phyloP scores from a whole-genome alignment of 805 yeast species.

The Wickerhamiella occidentalis region DNA sequence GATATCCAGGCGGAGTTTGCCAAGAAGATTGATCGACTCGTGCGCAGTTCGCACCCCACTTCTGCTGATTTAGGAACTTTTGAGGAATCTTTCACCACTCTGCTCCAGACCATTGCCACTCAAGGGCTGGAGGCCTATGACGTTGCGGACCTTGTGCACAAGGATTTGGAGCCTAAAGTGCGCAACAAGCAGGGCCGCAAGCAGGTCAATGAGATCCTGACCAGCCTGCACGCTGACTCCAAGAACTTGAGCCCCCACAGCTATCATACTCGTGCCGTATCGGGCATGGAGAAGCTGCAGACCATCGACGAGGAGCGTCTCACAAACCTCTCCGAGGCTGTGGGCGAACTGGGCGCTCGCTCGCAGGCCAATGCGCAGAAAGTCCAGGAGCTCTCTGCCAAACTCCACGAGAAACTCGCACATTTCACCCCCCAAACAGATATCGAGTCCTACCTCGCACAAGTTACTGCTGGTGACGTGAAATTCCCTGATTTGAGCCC shows the following conservation, averaged over 20 bases:
- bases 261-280: constrained; percentile 4
- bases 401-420: constrained; percentile 51
- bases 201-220: background rate
- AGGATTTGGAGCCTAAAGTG: constrained; percentile 5
- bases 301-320: constrained; percentile 35
- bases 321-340: constrained; percentile 48
- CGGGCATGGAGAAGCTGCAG: constrained; percentile 44
- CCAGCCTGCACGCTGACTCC: constrained; percentile 1
- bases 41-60: constrained; percentile 4
- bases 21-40: constrained; percentile 32
- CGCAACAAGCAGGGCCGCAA: constrained; percentile 9
- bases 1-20: constrained; percentile 38
- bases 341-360: constrained; percentile 54
- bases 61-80: constrained; percentile 8
- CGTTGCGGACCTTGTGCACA: background rate
- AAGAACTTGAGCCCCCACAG: constrained; percentile 8
- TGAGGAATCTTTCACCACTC: constrained; percentile 4
- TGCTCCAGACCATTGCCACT: constrained; percentile 6
- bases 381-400: constrained; percentile 42
- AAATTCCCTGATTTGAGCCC: constrained; percentile 8
- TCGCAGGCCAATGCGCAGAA: constrained; percentile 40
- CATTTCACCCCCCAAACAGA: constrained; percentile 51
- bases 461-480: constrained; percentile 19
- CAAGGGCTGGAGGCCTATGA: constrained; percentile 2
- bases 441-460: constrained; percentile 40